Evolutionary conservation across 805 yeast species (phyloP).

Genomic region (Barnettozyma siamensis): DNA sequence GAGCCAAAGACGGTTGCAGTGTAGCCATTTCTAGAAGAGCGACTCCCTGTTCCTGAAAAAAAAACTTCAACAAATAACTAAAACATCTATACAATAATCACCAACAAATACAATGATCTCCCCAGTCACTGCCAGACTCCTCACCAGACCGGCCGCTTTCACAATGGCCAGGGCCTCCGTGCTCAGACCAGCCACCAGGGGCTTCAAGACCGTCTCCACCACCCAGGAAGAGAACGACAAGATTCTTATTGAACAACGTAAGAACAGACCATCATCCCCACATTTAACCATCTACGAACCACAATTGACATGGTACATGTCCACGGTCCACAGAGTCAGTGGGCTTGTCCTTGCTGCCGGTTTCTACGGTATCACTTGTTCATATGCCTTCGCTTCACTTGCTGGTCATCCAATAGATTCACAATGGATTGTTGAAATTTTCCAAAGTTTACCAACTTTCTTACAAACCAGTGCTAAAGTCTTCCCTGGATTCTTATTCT

Average conservation of each 20-base stretch:
- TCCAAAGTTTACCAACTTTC: conserved; percentile 54
- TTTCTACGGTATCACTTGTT: conserved; percentile 70
- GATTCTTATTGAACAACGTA: conserved; percentile 74
- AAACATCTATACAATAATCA: not conserved
- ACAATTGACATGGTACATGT: conserved; percentile 78
- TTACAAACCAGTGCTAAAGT: conserved; percentile 63
- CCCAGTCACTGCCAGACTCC: conserved; percentile 6
- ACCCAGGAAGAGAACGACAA: conserved; percentile 59
- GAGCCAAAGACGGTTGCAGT: no score
- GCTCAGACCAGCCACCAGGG: conserved; percentile 14
- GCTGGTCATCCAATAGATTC: conserved; percentile 44
- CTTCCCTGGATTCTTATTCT: conserved; percentile 72
- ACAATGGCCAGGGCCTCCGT: not conserved
- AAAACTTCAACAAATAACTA: not conserved
- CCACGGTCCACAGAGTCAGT: conserved; percentile 79
- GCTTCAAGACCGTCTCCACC: conserved; percentile 40
- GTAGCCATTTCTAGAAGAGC: no score
- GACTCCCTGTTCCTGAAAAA: no score
- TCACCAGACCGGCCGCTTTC: conserved; percentile 11
- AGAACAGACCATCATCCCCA: conserved; percentile 85
- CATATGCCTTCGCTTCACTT: conserved; percentile 66
- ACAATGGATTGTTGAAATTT: conserved; percentile 29
- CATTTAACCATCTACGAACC: conserved; percentile 87
- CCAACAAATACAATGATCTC: conserved; percentile 8
- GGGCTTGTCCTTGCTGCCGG: conserved; percentile 79